Percentiles rank a stretch among this genome's conserved stretches.
Conservation (phyloP, 31 red algal genomes). For the Odonthalia washingtoniensis region DNA sequence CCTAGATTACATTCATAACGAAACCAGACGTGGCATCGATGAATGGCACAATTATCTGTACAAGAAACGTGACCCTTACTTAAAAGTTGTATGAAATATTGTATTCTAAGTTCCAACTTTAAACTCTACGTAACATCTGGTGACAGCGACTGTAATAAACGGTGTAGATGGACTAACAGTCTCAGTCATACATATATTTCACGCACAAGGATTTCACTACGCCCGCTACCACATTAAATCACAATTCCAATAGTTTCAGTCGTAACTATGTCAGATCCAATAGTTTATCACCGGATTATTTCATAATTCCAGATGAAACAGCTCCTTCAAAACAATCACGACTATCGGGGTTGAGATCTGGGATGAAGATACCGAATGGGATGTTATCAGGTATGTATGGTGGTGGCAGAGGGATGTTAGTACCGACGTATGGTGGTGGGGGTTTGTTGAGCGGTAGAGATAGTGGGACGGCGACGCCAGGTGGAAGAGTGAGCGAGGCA, state of each 20-base stretch:
- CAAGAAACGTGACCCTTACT: conserved; percentile 55
- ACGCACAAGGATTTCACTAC: neutral
- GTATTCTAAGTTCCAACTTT: too few species aligned
- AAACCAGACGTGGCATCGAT: conserved; percentile 50
- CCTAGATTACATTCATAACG: conserved; percentile 62
- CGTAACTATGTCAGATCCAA: neutral
- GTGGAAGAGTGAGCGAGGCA: conserved; percentile 18
- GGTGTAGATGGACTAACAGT: too few species aligned
- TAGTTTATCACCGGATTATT: neutral
- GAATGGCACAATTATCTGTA: conserved; percentile 66
- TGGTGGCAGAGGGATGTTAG: conserved; percentile 36
- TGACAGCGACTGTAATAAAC: too few species aligned
- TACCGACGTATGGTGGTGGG: conserved; percentile 13
- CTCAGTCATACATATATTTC: neutral
- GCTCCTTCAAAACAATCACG: neutral
- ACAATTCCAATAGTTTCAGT: too few species aligned
- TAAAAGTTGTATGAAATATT: too few species aligned
- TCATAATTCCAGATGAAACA: neutral
- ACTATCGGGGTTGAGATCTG: conserved; percentile 16
- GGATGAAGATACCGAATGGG: too few species aligned
- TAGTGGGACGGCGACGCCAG: conserved; percentile 3
- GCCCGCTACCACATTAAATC: neutral
- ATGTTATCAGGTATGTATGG: too few species aligned
- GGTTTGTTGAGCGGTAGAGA: neutral
- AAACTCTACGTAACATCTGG: too few species aligned